Conservation (phyloP, 176 grass and related monocot genomes). For the Ananas comosus region DNA sequence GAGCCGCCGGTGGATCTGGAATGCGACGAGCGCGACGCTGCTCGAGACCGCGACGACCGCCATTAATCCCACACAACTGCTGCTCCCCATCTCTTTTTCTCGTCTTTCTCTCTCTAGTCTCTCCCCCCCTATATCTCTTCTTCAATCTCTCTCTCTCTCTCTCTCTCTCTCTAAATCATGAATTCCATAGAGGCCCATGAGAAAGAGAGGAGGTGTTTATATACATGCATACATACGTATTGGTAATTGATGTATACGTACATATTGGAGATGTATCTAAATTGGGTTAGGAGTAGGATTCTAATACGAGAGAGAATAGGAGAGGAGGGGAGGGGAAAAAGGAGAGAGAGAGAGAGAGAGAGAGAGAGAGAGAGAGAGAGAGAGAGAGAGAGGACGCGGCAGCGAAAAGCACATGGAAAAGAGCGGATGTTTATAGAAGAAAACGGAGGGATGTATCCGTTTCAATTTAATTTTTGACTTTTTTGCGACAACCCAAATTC, state of each 20-base stretch:
- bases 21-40: constrained; percentile 38
- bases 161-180: too few species aligned
- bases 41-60: constrained; percentile 45
- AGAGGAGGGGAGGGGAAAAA: not conserved
- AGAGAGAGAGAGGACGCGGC: not conserved
- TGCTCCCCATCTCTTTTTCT: constrained; percentile 8
- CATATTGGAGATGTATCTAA: too few species aligned
- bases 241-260: too few species aligned
- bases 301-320: not conserved
- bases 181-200: too few species aligned
- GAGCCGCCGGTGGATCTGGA: constrained; percentile 41
- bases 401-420: not conserved
- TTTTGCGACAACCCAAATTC: too few species aligned
- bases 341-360: not conserved
- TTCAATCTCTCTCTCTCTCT: not conserved
- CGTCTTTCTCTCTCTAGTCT: not conserved
- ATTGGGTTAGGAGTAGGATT: too few species aligned
- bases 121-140: not conserved
- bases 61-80: constrained; percentile 31
- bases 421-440: constrained; percentile 28
- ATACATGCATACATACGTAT: too few species aligned
- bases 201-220: too few species aligned
- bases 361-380: not conserved
- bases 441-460: not conserved
- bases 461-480: too few species aligned